These are phyloP conservation scores for Aspergillus pseudonomiae DNA, from an alignment of 2,329 filamentous ascomycete genomes.

Conservation along the genomic window DNA sequence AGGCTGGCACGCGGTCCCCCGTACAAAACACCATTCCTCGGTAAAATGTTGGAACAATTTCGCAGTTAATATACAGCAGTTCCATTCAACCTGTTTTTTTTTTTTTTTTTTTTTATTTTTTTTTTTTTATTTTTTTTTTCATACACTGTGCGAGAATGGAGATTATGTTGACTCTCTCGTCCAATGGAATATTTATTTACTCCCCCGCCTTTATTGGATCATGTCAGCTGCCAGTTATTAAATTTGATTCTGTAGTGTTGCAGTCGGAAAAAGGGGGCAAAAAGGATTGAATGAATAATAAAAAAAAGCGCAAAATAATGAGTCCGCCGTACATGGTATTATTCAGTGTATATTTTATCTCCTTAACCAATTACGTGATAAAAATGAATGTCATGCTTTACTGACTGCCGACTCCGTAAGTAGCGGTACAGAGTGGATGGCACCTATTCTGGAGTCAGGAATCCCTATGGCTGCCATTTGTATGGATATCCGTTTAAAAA, in stretches of 20 bases:
- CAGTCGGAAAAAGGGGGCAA: background rate
- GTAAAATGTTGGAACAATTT: slow-evolving; percentile 4
- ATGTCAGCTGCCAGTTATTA: background rate
- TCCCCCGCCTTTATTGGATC: background rate
- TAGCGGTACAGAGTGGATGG: background rate
- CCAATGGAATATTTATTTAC: background rate
- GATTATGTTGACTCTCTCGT: background rate
- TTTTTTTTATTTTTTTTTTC: background rate
- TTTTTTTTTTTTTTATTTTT: background rate
- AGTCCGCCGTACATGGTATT: background rate
- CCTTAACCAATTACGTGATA: slow-evolving; percentile 1
- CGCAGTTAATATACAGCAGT: slow-evolving; percentile 1
- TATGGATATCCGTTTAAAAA: background rate
- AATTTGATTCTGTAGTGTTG: background rate
- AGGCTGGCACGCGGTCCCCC: background rate
- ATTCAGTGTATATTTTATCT: background rate
- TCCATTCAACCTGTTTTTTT: background rate
- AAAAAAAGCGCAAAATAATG: background rate
- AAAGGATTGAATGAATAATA: background rate
- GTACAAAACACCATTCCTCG: background rate
- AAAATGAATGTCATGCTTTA: background rate
- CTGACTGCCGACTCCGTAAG: too few species aligned
- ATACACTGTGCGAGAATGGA: background rate
- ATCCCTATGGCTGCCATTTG: background rate
- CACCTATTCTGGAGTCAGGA: background rate